phyloP scores from a whole-genome alignment of 345 rosid species.

The Geranium brycei region DNA sequence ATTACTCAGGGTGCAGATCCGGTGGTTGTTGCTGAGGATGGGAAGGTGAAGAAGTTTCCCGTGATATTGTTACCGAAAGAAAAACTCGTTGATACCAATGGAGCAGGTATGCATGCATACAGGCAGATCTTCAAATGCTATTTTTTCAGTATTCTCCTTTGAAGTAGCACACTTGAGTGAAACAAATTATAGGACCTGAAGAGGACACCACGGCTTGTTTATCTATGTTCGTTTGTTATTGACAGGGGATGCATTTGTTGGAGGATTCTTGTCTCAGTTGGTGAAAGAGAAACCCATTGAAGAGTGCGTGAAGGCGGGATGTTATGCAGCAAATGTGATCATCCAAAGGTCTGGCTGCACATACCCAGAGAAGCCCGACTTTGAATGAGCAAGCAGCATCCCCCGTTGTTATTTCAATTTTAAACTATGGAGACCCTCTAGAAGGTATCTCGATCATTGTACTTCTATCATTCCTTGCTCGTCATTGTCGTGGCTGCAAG shows the following conservation, averaged over 20 bases:
- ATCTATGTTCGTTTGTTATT: neutral
- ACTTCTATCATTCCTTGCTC: neutral
- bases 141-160: too few relatives aligned
- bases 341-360: slow-evolving; percentile 98
- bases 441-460: neutral
- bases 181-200: too few relatives aligned
- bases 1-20: slow-evolving; percentile 97
- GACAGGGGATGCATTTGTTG: slow-evolving; percentile 81
- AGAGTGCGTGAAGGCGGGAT: slow-evolving; percentile 71
- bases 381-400: slow-evolving; percentile 15
- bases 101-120: slow-evolving; percentile 48
- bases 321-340: slow-evolving; percentile 67
- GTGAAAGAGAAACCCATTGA: slow-evolving; percentile 60
- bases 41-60: slow-evolving; percentile 69
- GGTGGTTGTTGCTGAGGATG: slow-evolving; percentile 85
- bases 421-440: too few relatives aligned
- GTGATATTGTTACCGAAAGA: slow-evolving; percentile 71
- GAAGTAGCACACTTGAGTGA: too few relatives aligned
- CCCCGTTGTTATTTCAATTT: too few relatives aligned
- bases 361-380: slow-evolving; percentile 50
- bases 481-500: neutral
- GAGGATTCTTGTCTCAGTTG: slow-evolving; percentile 77
- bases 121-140: too few relatives aligned
- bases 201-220: too few relatives aligned
- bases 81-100: slow-evolving; percentile 88